Evolutionary conservation across 169 alveolate genomes (phyloP).

Genomic region (Cryptosporidium sp.): DNA sequence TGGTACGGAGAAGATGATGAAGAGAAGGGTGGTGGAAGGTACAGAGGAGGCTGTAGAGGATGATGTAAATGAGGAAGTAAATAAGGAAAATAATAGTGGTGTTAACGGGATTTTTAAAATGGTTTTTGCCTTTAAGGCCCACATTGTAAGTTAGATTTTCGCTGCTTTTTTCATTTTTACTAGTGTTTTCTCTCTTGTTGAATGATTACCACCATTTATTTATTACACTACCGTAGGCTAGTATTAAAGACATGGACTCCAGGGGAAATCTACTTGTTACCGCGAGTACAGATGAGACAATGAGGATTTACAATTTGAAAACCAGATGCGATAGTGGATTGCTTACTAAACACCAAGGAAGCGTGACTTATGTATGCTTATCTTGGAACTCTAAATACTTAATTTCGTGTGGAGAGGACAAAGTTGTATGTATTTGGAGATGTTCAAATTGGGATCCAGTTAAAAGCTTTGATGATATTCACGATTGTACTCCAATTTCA

Average conservation of each 20-base stretch:
- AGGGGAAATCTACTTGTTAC: constrained; percentile 14
- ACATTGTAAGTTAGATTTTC: constrained; percentile 38
- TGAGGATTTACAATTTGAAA: constrained; percentile 46
- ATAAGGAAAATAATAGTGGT: neutral
- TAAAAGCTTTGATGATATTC: neutral
- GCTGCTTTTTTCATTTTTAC: neutral
- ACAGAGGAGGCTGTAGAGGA: neutral
- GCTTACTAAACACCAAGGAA: constrained; percentile 48
- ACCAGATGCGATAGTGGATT: constrained; percentile 66
- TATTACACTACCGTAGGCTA: neutral
- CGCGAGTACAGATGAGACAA: constrained; percentile 61
- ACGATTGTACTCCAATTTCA: constrained; percentile 30
- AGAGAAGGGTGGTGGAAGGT: neutral
- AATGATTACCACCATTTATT: too few species aligned
- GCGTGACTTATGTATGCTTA: constrained; percentile 5
- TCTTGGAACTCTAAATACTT: constrained; percentile 35
- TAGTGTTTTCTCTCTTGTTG: neutral
- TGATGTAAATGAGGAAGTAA: neutral
- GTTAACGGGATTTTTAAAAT: neutral
- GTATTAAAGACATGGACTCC: constrained; percentile 39
- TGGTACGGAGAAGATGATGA: neutral
- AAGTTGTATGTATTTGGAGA: constrained; percentile 34
- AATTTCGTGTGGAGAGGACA: constrained; percentile 67
- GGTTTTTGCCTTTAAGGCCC: constrained; percentile 58
- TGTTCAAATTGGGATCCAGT: constrained; percentile 64